Evolutionary conservation across 1,139 yeast genomes (phyloP), one percentile per base, ranked within the genome.

Genomic region (Tardiomyces depauwii): DNA sequence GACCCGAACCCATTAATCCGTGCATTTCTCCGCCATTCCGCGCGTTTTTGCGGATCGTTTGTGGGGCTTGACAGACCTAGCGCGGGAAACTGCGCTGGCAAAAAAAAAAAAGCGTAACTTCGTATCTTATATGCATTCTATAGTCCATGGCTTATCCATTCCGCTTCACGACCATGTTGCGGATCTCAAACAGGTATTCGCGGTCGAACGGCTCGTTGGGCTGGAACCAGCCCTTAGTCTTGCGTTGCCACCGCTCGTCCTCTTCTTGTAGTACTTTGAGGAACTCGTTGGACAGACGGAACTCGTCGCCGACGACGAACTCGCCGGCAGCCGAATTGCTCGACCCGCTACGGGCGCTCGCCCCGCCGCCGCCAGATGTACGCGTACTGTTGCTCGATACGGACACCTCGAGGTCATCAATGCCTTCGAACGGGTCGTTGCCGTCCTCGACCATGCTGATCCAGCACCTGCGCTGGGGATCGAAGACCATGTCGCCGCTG

Each of bases 401-500:
- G 2, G 59, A 47, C 12, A 52, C 64, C 18, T 57, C 64, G 18
- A 66, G 49, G 45, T 68, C 74, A 18, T 78, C 80, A 33, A 78
- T 61, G 13, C 73, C 79, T 18, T 67, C 71, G 55, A 80, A 77
- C 4, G 80, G 77, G 49, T 77, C 79, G 18, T 71, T 72, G 30
- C 71, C 72, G 11, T 49, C 52, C 30, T 51, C 63, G 23, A 53
- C 55, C 19, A 55, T 60, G 48, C 68, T 72, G 10, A 76, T 64
- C 83, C 87, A 80, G 51, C 76, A 67, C 60, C 80, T 63, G 46
- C 74, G 73, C 21, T 71, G 73, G 2, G 77, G 73, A 55, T 80
- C 85, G 57, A 78, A 80, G 41, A 72, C 70, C 87, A 81, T 81
- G 49, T 76, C 74, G 2, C 73, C 72, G 12, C 66, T 70, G 9